These are phyloP conservation scores for Calonectria fujianensis DNA, from an alignment of 2,329 filamentous ascomycete genomes.

Conservation along the genomic window DNA sequence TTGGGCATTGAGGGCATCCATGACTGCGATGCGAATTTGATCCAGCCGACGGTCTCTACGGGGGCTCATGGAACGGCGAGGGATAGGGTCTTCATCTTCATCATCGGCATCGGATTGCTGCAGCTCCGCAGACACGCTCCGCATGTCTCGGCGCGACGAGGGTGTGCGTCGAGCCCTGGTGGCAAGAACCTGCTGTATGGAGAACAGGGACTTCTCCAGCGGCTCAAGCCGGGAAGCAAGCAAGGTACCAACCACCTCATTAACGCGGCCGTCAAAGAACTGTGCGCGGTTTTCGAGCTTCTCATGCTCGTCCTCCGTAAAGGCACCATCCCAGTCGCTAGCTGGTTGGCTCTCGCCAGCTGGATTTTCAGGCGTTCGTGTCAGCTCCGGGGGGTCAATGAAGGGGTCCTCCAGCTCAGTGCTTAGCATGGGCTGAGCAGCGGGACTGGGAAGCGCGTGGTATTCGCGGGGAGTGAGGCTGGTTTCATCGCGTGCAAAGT, in stretches of 20 bases:
- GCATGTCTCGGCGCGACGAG: slow-evolving; percentile 75
- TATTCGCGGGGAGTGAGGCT: slow-evolving; percentile 82
- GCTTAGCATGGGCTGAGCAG: slow-evolving; percentile 66
- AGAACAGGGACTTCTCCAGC: slow-evolving; percentile 84
- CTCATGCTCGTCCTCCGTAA: slow-evolving; percentile 87
- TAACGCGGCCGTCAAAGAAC: slow-evolving; percentile 95
- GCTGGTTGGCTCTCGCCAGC: slow-evolving; percentile 75
- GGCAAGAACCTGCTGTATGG: slow-evolving; percentile 82
- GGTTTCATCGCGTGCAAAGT: slow-evolving; percentile 80
- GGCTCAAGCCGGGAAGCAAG: slow-evolving; percentile 86
- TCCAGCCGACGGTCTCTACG: slow-evolving; percentile 86
- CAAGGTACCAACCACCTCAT: slow-evolving; percentile 86
- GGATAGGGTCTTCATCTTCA: slow-evolving; percentile 84
- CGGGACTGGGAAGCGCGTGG: slow-evolving; percentile 67
- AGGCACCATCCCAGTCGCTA: slow-evolving; percentile 94
- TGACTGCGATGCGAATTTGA: slow-evolving; percentile 83
- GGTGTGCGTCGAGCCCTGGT: slow-evolving; percentile 73
- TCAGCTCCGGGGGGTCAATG: slow-evolving; percentile 70
- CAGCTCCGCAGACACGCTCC: slow-evolving; percentile 81
- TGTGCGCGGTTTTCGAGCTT: slow-evolving; percentile 87
- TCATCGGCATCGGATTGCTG: slow-evolving; percentile 95
- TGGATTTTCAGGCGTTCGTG: slow-evolving; percentile 71
- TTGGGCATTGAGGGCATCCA: slow-evolving; percentile 82
- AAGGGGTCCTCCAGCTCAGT: slow-evolving; percentile 79
- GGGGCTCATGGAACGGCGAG: slow-evolving; percentile 84